Percentiles rank a stretch among this genome's conserved stretches.
Conservation (phyloP, 495 filamentous ascomycete species). For the Aspergillus heteromorphus region DNA sequence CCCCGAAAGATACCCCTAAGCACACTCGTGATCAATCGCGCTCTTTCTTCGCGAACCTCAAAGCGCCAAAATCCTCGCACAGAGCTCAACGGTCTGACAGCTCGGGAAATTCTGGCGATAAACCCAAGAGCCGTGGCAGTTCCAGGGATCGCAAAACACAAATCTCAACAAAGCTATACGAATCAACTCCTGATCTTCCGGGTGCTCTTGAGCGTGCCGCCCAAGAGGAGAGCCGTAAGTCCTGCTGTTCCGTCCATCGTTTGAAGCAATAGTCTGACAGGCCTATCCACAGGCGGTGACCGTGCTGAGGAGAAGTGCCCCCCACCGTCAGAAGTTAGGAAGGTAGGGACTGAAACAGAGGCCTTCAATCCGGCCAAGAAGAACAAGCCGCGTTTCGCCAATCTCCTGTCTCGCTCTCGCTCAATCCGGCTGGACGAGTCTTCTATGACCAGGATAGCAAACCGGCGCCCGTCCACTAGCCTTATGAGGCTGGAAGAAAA, state of each 20-base stretch:
- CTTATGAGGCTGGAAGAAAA: slow-evolving; percentile 39
- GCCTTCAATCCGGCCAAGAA: slow-evolving; percentile 29
- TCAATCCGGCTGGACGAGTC: slow-evolving; percentile 57
- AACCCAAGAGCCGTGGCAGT: slow-evolving; percentile 39
- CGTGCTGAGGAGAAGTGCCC: slow-evolving; percentile 18
- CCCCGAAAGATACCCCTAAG: slow-evolving; percentile 41
- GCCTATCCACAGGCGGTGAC: slow-evolving; percentile 13
- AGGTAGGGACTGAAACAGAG: slow-evolving; percentile 29
- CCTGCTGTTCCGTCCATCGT: background rate
- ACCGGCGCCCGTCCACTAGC: slow-evolving; percentile 40
- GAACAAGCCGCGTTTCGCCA: slow-evolving; percentile 47
- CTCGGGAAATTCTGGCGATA: slow-evolving; percentile 34
- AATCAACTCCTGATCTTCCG: slow-evolving; percentile 40
- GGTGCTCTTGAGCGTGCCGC: slow-evolving; percentile 24
- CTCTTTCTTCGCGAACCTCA: slow-evolving; percentile 53
- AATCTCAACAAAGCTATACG: slow-evolving; percentile 30
- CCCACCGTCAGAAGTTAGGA: slow-evolving; percentile 22
- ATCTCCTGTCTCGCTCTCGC: slow-evolving; percentile 60
- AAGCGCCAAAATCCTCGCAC: slow-evolving; percentile 51
- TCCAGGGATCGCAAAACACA: slow-evolving; percentile 37
- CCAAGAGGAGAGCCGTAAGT: slow-evolving; percentile 31
- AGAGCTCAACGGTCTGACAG: slow-evolving; percentile 36
- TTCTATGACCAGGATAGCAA: slow-evolving; percentile 27
- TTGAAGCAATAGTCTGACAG: slow-evolving; percentile 5
- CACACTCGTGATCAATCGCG: slow-evolving; percentile 50